Evolutionary conservation across 2,329 filamentous ascomycete species (phyloP).

Genomic region (Diaporthe citri): DNA sequence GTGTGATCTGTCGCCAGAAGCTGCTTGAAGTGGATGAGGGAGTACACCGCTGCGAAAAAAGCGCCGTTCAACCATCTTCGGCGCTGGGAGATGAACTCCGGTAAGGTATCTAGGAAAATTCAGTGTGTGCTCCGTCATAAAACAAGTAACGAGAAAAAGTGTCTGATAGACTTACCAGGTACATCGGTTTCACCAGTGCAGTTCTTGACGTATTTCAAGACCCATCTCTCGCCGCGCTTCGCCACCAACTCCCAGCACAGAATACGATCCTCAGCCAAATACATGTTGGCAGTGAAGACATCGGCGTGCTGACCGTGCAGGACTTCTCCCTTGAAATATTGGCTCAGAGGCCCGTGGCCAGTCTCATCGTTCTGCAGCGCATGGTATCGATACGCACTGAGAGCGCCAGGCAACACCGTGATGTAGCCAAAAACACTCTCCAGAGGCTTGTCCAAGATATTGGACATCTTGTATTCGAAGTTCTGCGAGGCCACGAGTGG

Average conservation of each 20-base stretch:
- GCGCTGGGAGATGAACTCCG: conserved; percentile 97
- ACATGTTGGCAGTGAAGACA: conserved; percentile 98
- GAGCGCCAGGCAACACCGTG: conserved; percentile 92
- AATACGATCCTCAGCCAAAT: conserved; percentile 89
- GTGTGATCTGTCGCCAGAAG: conserved; percentile 95
- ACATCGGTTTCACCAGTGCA: conserved; percentile 98
- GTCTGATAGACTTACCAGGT: conserved; percentile 73
- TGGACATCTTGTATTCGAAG: conserved; percentile 99
- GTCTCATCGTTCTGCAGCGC: conserved; percentile 97
- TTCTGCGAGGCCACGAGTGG: conserved; percentile 97
- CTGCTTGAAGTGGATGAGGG: conserved; percentile 92
- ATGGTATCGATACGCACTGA: conserved; percentile 96
- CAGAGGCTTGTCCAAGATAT: conserved; percentile 96
- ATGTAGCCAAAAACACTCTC: conserved; percentile 99
- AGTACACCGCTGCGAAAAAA: conserved; percentile 98
- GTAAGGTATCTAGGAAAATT: conserved; percentile 78
- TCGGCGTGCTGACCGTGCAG: conserved; percentile 96
- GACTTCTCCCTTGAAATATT: conserved; percentile 99
- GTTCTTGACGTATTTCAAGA: conserved; percentile 96
- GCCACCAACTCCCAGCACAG: conserved; percentile 96
- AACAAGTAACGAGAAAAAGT: neutral
- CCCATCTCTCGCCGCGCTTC: conserved; percentile 94
- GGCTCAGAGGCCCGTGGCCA: conserved; percentile 92
- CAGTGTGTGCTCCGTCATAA: neutral
- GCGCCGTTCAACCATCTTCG: conserved; percentile 98